These are phyloP conservation scores for Pseudogymnoascus sp. DNA, from an alignment of 2,329 filamentous ascomycete genomes.

Conservation along the genomic window DNA sequence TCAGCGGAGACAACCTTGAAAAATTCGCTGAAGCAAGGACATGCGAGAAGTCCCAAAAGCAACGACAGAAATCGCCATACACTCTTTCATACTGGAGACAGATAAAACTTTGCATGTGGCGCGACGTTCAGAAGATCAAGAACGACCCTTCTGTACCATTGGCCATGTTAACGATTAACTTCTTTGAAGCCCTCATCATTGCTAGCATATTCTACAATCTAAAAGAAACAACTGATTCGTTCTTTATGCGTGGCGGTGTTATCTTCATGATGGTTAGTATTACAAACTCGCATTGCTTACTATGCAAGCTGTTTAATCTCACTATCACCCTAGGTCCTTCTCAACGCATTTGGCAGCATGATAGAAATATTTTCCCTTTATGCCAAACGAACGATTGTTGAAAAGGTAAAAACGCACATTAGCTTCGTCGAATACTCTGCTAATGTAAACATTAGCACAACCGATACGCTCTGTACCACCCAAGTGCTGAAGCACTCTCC, in stretches of 20 bases:
- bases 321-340: neutral
- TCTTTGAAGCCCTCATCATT: conserved; percentile 15
- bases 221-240: conserved; percentile 10
- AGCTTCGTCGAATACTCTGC: neutral
- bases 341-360: conserved; percentile 11
- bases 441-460: conserved; percentile 48
- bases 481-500: conserved; percentile 76
- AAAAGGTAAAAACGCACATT: conserved; percentile 25
- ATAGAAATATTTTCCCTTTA: conserved; percentile 28
- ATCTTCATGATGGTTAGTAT: conserved; percentile 17
- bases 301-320: neutral
- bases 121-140: conserved; percentile 60
- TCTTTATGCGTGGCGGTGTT: conserved; percentile 12
- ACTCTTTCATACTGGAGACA: conserved; percentile 46
- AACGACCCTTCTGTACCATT: conserved; percentile 44
- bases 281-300: conserved; percentile 46
- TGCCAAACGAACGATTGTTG: conserved; percentile 32
- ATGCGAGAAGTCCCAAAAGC: conserved; percentile 49
- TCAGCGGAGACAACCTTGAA: conserved; percentile 33
- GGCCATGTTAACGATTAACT: conserved; percentile 13
- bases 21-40: conserved; percentile 42
- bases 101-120: conserved; percentile 53
- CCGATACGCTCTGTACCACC: conserved; percentile 83
- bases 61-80: conserved; percentile 67
- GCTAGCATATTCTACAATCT: conserved; percentile 14